phyloP scores from a whole-genome alignment of 1,284 basidiomycete genomes.

The Boletus mariae region DNA sequence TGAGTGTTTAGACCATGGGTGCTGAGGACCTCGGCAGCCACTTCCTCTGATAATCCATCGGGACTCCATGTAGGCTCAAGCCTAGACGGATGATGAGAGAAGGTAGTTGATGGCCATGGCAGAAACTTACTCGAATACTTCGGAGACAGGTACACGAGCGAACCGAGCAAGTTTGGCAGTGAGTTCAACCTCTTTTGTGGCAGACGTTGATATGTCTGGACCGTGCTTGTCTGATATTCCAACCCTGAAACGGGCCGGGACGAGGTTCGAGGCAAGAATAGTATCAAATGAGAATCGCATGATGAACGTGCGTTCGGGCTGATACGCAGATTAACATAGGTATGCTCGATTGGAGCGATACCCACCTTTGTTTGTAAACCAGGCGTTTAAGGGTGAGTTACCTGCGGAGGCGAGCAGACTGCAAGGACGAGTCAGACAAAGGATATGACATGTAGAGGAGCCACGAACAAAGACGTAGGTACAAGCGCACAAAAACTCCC shows the following conservation, averaged over 20 bases:
- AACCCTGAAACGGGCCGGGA: conserved; percentile 24
- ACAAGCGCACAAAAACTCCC: conserved; percentile 32
- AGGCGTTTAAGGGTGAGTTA: conserved; percentile 32
- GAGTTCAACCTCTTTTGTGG: conserved; percentile 23
- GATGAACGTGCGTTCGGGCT: conserved; percentile 13
- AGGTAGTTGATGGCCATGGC: background rate
- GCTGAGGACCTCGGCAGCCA: conserved; percentile 17
- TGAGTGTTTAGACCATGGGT: conserved; percentile 27
- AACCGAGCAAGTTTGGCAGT: conserved; percentile 24
- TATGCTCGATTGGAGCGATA: background rate
- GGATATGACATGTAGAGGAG: background rate
- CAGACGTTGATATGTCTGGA: conserved; percentile 26
- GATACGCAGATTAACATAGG: conserved; percentile 12
- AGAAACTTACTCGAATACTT: conserved; percentile 23
- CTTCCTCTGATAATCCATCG: conserved; percentile 25
- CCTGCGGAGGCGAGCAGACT: conserved; percentile 29
- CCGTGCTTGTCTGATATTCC: conserved; percentile 25
- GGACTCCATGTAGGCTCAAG: conserved; percentile 28
- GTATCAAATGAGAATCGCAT: conserved; percentile 23
- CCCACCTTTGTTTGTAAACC: conserved; percentile 16
- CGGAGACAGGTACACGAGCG: conserved; percentile 22
- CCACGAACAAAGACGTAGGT: conserved; percentile 29
- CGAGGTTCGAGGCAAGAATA: conserved; percentile 21
- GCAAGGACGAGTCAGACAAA: conserved; percentile 9
- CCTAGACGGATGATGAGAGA: conserved; percentile 13